Evolutionary conservation across 805 yeast genomes (phyloP), one percentile per base, ranked within the genome.

Genomic region (Kodamaea sagamina): DNA sequence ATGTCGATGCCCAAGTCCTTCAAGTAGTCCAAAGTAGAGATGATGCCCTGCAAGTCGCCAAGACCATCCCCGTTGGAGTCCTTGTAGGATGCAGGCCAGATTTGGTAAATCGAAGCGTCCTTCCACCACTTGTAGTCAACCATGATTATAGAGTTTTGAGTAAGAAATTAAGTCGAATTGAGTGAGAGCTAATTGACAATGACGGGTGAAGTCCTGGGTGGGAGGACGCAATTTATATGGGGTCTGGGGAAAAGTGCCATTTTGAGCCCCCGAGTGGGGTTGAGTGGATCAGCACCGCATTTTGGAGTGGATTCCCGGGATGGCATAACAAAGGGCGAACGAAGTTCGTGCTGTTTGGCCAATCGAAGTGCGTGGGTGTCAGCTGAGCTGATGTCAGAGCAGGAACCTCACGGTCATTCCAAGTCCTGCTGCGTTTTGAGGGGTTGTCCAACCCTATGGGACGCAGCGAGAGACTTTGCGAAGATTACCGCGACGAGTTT

Each of bases 81-180:
- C 51, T 77, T 75, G 64, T 68, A 78, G 24, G 80, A 74, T 22
- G 83, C 82, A 8, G 83, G 83, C 73, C 80, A 79, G 49, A 78
- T 72, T 58, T 79, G 84, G 58, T 79, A 79, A 13, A 79, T 68
- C 12, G 73, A 58, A 38, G 79, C 75, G 53, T 76, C 75, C 60
- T 78, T 77, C 83, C 83, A 79, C 84, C 81, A 71, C 41, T 39
- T 48, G 48, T 52, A 37, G 36, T 45, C 48, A 42, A 56, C 47
- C 59, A 56, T 56, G 12, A 9, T 18, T 29, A 35, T 8, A 21
- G 24, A 21, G 32, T 29, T 4, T 29, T 11, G n/a, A 31, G 32
- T 16, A n/a, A 29, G 4, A 29, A 13, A 29, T 15, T 29, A 12
- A 8, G 13, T n/a, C 7, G 9, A 12, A 12, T 29, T 29, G 10